A percentile compares a stretch with the other conserved stretches of the same genome.
Evolutionary conservation across 176 grass and related monocot species (phyloP).

Genomic region (Oropetium thomaeum): DNA sequence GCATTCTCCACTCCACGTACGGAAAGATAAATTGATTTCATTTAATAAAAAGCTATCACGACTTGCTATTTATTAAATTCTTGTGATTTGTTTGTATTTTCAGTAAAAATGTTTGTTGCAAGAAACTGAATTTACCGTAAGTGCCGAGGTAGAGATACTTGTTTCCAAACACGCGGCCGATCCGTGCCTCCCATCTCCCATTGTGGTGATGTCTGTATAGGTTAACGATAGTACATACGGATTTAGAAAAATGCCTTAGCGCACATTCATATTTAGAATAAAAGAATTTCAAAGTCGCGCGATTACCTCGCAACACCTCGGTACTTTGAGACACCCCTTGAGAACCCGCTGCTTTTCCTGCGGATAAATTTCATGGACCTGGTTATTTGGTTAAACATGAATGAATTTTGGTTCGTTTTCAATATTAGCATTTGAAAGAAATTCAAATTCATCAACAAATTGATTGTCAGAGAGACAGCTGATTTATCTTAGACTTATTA

Average conservation of each 20-base stretch:
- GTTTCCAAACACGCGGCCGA: conserved; percentile 65
- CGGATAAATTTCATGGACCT: conserved; percentile 18
- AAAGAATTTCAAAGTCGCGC: not conserved
- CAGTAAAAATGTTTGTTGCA: not conserved
- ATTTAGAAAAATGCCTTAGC: not conserved
- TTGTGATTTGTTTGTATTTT: not conserved
- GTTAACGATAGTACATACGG: not conserved
- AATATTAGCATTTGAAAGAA: not conserved
- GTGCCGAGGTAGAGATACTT: conserved; percentile 82
- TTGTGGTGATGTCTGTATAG: conserved; percentile 59
- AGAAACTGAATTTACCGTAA: conserved; percentile 38
- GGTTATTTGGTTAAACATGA: not conserved
- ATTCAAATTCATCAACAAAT: not conserved
- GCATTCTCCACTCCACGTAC: not conserved
- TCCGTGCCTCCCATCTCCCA: conserved; percentile 75
- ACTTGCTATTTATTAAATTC: not conserved
- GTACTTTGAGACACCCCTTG: conserved; percentile 78
- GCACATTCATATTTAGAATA: not conserved
- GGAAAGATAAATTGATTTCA: not conserved
- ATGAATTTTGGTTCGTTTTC: not conserved
- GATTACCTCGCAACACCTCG: conserved; percentile 66
- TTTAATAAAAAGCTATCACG: not conserved
- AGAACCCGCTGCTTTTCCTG: conserved; percentile 90
- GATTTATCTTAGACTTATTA: conserved; percentile 18
- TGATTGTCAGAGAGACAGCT: not conserved